Percentiles rank a stretch among this genome's conserved stretches.
Conservation (phyloP, 768 basidiomycete genomes). For the Xerocomus potaroensis region DNA sequence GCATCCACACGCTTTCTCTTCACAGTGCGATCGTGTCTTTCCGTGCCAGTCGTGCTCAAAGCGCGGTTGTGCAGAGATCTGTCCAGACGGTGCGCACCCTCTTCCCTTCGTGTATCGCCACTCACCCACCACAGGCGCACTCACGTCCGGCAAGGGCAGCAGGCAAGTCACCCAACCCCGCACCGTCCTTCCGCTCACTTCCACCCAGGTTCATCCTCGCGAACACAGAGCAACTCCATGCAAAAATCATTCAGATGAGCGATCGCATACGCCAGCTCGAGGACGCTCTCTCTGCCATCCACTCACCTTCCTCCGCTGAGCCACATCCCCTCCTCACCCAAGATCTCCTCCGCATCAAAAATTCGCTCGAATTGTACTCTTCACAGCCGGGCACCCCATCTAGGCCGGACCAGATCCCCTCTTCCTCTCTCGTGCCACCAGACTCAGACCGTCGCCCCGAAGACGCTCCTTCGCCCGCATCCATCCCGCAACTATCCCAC, state of each 20-base stretch:
- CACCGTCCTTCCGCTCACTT: constrained; percentile 7
- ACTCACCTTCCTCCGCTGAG: constrained; percentile 37
- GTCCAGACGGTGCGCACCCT: constrained; percentile 46
- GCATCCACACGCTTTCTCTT: background rate
- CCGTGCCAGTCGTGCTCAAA: constrained; percentile 67
- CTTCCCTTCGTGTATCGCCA: background rate
- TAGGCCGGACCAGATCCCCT: too few relatives aligned
- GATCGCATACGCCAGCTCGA: constrained; percentile 64
- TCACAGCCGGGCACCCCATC: constrained; percentile 9
- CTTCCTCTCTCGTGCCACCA: too few relatives aligned
- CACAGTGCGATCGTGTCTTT: constrained; percentile 59
- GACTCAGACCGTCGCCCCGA: constrained; percentile 26
- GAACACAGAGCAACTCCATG: constrained; percentile 62
- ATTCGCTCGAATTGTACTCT: constrained; percentile 58
- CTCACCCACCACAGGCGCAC: constrained; percentile 39
- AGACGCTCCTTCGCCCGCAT: constrained; percentile 10
- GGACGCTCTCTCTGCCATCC: constrained; percentile 48
- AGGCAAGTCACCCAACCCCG: constrained; percentile 36
- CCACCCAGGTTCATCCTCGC: constrained; percentile 59
- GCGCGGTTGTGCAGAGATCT: constrained; percentile 59
- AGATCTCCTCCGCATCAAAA: constrained; percentile 61
- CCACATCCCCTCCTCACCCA: constrained; percentile 53
- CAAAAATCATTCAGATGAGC: constrained; percentile 56
- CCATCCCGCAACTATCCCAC: background rate
- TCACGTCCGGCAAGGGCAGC: constrained; percentile 61